Base-by-base conservation (phyloP, 2,329 filamentous ascomycete species). In the Zymoseptoria brevis region DNA sequence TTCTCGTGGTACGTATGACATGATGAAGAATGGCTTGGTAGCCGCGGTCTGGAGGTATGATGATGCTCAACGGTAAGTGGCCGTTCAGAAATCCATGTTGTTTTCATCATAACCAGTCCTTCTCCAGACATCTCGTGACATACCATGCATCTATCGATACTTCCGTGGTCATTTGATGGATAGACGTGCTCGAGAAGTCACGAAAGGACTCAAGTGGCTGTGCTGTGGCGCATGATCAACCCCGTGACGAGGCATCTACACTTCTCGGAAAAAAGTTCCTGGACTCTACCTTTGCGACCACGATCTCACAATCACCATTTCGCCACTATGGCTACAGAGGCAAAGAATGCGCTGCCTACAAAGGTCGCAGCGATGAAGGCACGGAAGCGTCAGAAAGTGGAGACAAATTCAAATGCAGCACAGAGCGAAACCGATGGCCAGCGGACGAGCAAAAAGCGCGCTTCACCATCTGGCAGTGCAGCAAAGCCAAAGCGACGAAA, bases 361-460 rank as follows among this genome's bases (percentile, higher is more conserved):
- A 72, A 79, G 67, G 63, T 73, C 57, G 65, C 72, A 57, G 69
- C 73, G 49, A 74, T 74, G 67, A 76, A 75, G 62, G 69, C 72
- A 8, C 70, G 73, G 50, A 80, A 80, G 62, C 75, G 76, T 19
- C 75, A 74, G 58, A 78, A 75, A 61, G 55, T 77, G 55, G 72
- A 74, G 2, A 35, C 51, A 16, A 52, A 62, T 16, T 45, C 35
- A 7, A 45, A 16, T 45, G 35, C 35, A 45, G 35, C 35, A 16
- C 19, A 16, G 55, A 57, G 45, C 22, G 26, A 48, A 50, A 56
- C 24, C 54, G 50, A 60, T 7, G 50, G 61, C 21, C 53, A 55
- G 50, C 57, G 67, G 19, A 55, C 45, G 35, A 52, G 60, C 48
- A 56, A 56, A 22, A 60, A 65, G 53, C 62, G 57, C 53, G 35